These are phyloP conservation scores for Exophiala phaeomuriformis DNA, from an alignment of 2,329 filamentous ascomycete genomes.

Conservation along the genomic window DNA sequence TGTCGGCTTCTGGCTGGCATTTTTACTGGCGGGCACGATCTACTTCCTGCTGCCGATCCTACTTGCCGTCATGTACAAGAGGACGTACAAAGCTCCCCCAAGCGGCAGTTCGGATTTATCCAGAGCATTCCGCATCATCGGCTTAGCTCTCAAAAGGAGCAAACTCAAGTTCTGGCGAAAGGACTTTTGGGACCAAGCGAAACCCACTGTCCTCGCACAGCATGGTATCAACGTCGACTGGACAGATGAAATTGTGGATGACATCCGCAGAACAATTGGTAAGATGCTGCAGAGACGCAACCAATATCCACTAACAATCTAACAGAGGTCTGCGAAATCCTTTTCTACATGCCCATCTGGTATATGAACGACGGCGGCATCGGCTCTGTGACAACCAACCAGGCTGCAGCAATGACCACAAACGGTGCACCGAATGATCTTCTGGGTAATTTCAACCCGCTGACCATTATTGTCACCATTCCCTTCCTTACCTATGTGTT, in stretches of 20 bases:
- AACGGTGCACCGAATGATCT: slow-evolving; percentile 53
- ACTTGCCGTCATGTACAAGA: slow-evolving; percentile 31
- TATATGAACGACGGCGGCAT: slow-evolving; percentile 51
- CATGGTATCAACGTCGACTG: slow-evolving; percentile 27
- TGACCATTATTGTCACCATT: slow-evolving; percentile 49
- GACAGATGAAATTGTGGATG: slow-evolving; percentile 34
- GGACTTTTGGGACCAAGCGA: slow-evolving; percentile 32
- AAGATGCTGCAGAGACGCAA: background rate
- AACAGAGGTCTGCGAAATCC: slow-evolving; percentile 54
- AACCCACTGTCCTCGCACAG: slow-evolving; percentile 30
- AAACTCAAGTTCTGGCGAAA: slow-evolving; percentile 26
- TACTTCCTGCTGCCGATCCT: slow-evolving; percentile 37
- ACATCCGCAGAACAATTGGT: slow-evolving; percentile 31
- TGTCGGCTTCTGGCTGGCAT: slow-evolving; percentile 67
- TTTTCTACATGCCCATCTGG: slow-evolving; percentile 50
- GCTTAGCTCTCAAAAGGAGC: slow-evolving; percentile 31
- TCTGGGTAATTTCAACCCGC: slow-evolving; percentile 52
- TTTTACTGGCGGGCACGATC: slow-evolving; percentile 58
- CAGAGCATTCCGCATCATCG: slow-evolving; percentile 32
- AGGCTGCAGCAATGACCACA: slow-evolving; percentile 51
- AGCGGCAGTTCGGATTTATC: slow-evolving; percentile 31
- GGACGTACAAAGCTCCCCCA: slow-evolving; percentile 30
- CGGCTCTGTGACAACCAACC: slow-evolving; percentile 31
- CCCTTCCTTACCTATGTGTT: slow-evolving; percentile 35
- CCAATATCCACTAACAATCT: background rate